phyloP scores from a whole-genome alignment of 2,329 filamentous ascomycete genomes.

The Hypoxylon sp. region DNA sequence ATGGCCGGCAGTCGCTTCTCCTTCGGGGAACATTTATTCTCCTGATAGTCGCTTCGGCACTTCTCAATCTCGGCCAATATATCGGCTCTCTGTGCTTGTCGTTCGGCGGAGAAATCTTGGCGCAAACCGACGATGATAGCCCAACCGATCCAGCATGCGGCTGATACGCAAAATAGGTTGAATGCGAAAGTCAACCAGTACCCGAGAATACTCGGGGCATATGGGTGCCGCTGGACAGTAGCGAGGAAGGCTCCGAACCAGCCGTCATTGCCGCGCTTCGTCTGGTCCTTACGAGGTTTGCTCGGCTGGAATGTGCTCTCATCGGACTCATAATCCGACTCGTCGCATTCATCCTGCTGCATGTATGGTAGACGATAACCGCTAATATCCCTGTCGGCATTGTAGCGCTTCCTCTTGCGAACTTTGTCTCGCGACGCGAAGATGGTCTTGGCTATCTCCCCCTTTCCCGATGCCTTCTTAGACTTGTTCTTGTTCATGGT shows the following conservation, averaged over 20 bases:
- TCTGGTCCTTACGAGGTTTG: constrained; percentile 44
- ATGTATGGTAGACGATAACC: constrained; percentile 62
- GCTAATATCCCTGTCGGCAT: constrained; percentile 67
- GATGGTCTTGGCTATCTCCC: constrained; percentile 69
- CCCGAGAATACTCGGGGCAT: constrained; percentile 71
- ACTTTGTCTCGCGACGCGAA: constrained; percentile 61
- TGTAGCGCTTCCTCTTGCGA: constrained; percentile 69
- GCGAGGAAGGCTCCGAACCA: constrained; percentile 64
- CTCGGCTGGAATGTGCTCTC: constrained; percentile 56
- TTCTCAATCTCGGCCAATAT: constrained; percentile 80
- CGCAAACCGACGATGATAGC: constrained; percentile 78
- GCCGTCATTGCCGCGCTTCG: constrained; percentile 54
- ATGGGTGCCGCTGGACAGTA: constrained; percentile 70
- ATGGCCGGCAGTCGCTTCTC: constrained; percentile 80
- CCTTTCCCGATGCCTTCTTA: constrained; percentile 70
- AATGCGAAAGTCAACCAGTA: constrained; percentile 73
- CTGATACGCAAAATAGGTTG: constrained; percentile 66
- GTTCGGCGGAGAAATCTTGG: constrained; percentile 80
- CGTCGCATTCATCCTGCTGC: constrained; percentile 60
- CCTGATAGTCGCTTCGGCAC: constrained; percentile 80
- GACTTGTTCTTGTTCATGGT: constrained; percentile 62
- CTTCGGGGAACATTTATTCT: constrained; percentile 79
- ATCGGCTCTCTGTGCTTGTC: constrained; percentile 76
- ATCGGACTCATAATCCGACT: constrained; percentile 67
- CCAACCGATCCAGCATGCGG: constrained; percentile 75